Base-by-base conservation (phyloP, 306 rosid genomes). In the Aeschynomene evenia region DNA sequence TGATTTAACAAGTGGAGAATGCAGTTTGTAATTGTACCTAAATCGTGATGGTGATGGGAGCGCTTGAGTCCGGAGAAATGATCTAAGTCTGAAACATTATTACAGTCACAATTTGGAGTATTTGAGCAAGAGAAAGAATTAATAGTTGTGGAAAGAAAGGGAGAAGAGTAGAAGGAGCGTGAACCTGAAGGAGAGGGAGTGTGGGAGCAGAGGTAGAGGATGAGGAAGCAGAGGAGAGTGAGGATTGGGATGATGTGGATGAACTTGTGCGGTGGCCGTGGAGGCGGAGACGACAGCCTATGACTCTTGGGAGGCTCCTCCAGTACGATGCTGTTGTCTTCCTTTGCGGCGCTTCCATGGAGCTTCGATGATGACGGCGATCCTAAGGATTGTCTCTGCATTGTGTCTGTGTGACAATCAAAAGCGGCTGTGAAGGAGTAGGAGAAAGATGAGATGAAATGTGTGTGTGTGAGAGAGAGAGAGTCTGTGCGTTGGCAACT, bases 341-440 rank as follows among this genome's bases (percentile, higher is more conserved):
- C 80, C 75, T 80, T 71, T 52, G 34, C 77, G 84, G 65, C 26
- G 13, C 8, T 9, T 13, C 85, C 86, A 80, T 86, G 88, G 79
- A 80, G 87, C 91, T 91, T 94, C 13, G 90, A 80, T 33, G 90
- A 80, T 33, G 80, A 75, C 1, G 97, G 96, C 9, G 97, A 95
- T 20, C 96, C 92, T 33, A 95, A 84, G 12, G 99, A 95, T 67
- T 91, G 99, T 49, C 99, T 84, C 13, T 95, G 99, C 97, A 95
- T 95, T 77, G 73, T 81, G 54, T 54, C 42, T 0, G 4, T 28
- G n/a, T n/a, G n/a, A n/a, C n/a, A n/a, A n/a, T n/a, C n/a, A n/a
- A n/a, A 28, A 0, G 31, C 31, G 6, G 31, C 31, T 39, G 45
- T 39, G 45, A 39, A 3, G n/a, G 10, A 16, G 21, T 4, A 40